Percentiles rank a stretch among this genome's conserved stretches.
Evolutionary conservation across 345 rosid genomes (phyloP).

Genomic region (Draba incana): DNA sequence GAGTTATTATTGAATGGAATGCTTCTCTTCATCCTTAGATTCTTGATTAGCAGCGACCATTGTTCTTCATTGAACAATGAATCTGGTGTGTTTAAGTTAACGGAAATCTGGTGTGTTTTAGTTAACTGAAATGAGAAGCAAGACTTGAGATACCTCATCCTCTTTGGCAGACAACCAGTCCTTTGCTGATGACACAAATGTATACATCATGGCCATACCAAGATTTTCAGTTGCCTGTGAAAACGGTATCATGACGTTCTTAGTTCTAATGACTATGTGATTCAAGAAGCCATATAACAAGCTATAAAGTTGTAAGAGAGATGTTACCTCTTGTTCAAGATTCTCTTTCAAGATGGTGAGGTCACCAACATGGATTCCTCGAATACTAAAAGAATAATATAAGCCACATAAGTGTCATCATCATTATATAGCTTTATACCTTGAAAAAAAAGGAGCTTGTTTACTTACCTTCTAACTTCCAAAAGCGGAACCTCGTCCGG

Average conservation of each 20-base stretch:
- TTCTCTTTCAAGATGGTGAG: conserved; percentile 78
- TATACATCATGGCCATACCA: conserved; percentile 98
- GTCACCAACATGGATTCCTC: conserved; percentile 75
- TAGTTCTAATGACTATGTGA: background rate
- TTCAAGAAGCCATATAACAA: background rate
- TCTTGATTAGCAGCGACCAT: conserved; percentile 53
- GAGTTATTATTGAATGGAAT: conserved; percentile 68
- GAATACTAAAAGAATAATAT: conserved; percentile 53
- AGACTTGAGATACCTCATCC: conserved; percentile 62
- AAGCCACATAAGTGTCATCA: too few relatives aligned
- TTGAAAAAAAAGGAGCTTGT: too few relatives aligned
- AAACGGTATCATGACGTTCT: conserved; percentile 13
- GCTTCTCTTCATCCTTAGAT: conserved; percentile 73
- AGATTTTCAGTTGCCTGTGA: conserved; percentile 87
- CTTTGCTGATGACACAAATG: conserved; percentile 83
- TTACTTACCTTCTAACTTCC: conserved; percentile 73
- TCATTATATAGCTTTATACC: background rate
- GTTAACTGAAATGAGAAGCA: conserved; percentile 22
- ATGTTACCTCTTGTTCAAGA: conserved; percentile 84
- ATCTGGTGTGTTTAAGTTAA: background rate
- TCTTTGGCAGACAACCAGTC: conserved; percentile 87
- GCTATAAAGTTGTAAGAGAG: conserved; percentile 14
- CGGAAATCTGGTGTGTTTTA: too few relatives aligned
- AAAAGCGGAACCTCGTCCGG: conserved; percentile 91
- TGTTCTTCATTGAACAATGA: conserved; percentile 53